Percentiles rank a stretch among this genome's conserved stretches.
Conservation (phyloP, 2,329 filamentous ascomycete species). For the Periconia sp. region DNA sequence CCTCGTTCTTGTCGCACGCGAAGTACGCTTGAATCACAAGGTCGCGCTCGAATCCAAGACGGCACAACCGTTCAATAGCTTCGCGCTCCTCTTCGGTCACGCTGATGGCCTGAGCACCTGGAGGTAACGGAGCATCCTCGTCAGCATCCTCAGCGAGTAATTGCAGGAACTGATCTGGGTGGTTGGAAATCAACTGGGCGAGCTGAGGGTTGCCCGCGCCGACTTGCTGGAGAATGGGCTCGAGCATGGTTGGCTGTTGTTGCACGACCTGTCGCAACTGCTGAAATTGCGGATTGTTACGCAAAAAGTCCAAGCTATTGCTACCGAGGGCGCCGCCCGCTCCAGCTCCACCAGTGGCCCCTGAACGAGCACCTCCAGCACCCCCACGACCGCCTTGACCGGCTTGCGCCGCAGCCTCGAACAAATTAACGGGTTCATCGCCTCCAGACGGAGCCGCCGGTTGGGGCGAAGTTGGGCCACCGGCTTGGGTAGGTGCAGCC, state of each 20-base stretch:
- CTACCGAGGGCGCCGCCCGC: conserved; percentile 56
- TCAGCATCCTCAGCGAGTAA: conserved; percentile 86
- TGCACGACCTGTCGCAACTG: conserved; percentile 96
- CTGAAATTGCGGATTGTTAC: conserved; percentile 96
- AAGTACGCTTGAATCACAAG: conserved; percentile 98
- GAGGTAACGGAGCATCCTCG: conserved; percentile 80
- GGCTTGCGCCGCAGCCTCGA: conserved; percentile 86
- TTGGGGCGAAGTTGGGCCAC: conserved; percentile 44
- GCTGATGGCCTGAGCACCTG: conserved; percentile 83
- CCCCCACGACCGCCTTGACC: conserved; percentile 52
- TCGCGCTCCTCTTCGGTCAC: conserved; percentile 97
- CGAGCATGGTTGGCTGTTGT: conserved; percentile 96
- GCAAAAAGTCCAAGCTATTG: conserved; percentile 87
- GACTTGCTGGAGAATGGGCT: conserved; percentile 95
- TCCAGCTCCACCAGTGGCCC: conserved; percentile 54
- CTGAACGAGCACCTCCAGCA: conserved; percentile 48
- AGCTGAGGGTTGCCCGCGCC: conserved; percentile 93
- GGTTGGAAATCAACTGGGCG: conserved; percentile 85
- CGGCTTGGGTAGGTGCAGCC: conserved; percentile 45
- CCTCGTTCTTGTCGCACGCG: conserved; percentile 99
- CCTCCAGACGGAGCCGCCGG: conserved; percentile 54
- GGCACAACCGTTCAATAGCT: conserved; percentile 92
- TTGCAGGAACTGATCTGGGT: conserved; percentile 91
- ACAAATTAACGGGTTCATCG: conserved; percentile 79
- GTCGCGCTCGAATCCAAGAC: conserved; percentile 89